Evolutionary conservation across 2,329 filamentous ascomycete species (phyloP), one percentile per base, ranked within the genome.

Genomic region (Taxawa tesnikishii): DNA sequence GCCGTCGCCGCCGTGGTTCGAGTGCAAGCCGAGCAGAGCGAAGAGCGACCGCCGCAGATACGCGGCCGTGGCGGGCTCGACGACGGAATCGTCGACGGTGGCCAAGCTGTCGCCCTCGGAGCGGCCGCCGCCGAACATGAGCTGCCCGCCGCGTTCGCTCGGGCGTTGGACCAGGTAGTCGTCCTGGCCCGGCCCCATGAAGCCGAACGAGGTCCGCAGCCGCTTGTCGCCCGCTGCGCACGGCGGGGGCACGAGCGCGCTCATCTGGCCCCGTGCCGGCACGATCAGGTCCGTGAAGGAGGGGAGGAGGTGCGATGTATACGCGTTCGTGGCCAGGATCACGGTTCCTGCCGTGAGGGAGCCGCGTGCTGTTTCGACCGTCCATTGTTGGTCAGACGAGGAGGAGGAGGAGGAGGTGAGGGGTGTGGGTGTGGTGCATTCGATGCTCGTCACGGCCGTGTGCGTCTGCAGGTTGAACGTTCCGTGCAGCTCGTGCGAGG

Each of bases 251-350:
- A 65, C 45, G 13, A 87, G 64, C 1, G 78, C 70, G 26, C 69
- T 70, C 58, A 87, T 74, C 48, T 87, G 75, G 1, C 82, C 84
- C 15, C 81, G 66, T 2, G 81, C 75, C 0, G 87, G 87, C 3
- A 87, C 72, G 40, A 93, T 79, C 6, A 85, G 64, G 41, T 76
- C 72, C 6, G 70, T 63, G 43, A 88, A 78, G 19, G 60, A 50
- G 0, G 82, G 82, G 2, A 88, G 59, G 4, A 94, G 64, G 38
- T 76, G 68, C 1, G 82, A 83, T 6, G 83, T 87, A 54, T 93
- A 92, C 3, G 65, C 87, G 49, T 94, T 94, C 1, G 80, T 88
- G 4, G 83, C 79, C 11, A 93, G 67, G 12, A 94, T 65, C 13
- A 93, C 71, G 19, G 70, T 66, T 9, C 61, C 58, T 1, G 83